A percentile compares a stretch with the other conserved stretches of the same genome.
Evolutionary conservation across 2,329 filamentous ascomycete species (phyloP).

Genomic region (Blastomyces emzantsi): DNA sequence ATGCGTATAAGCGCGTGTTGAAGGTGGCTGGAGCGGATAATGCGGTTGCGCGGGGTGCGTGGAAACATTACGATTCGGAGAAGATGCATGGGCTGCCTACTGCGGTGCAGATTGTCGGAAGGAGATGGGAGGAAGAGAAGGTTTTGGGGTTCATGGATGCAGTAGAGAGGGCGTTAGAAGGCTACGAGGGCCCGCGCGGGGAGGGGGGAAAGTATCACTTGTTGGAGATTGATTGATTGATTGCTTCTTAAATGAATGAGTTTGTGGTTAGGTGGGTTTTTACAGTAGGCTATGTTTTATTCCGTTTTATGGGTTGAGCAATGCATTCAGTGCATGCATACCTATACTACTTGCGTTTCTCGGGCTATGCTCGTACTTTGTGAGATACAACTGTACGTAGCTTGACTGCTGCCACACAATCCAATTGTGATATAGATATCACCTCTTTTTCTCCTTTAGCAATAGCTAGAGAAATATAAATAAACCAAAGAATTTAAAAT

Average conservation of each 20-base stretch:
- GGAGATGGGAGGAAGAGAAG: slow-evolving; percentile 77
- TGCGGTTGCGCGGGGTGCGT: slow-evolving; percentile 70
- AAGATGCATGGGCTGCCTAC: slow-evolving; percentile 85
- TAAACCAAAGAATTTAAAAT: not conserved
- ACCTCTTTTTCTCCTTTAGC: not conserved
- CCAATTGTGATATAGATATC: not conserved
- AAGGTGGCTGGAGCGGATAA: slow-evolving; percentile 50
- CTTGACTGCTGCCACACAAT: not conserved
- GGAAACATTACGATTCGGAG: slow-evolving; percentile 71
- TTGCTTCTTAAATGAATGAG: not conserved
- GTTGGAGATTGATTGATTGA: slow-evolving; percentile 29
- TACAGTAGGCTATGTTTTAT: not conserved
- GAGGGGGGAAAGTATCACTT: slow-evolving; percentile 29
- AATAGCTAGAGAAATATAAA: not conserved
- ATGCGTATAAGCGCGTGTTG: slow-evolving; percentile 27
- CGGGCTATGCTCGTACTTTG: not conserved
- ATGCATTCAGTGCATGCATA: not conserved
- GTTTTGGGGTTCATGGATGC: slow-evolving; percentile 71
- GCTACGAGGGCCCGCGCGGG: slow-evolving; percentile 28
- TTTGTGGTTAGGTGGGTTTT: not conserved
- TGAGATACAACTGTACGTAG: not conserved
- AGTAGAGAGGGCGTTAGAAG: slow-evolving; percentile 63
- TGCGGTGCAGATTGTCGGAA: slow-evolving; percentile 72
- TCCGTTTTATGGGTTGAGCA: not conserved
- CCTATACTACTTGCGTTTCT: not conserved